Base-by-base conservation (phyloP, 2,329 filamentous ascomycete species). In the Periglandula ipomoeae region DNA sequence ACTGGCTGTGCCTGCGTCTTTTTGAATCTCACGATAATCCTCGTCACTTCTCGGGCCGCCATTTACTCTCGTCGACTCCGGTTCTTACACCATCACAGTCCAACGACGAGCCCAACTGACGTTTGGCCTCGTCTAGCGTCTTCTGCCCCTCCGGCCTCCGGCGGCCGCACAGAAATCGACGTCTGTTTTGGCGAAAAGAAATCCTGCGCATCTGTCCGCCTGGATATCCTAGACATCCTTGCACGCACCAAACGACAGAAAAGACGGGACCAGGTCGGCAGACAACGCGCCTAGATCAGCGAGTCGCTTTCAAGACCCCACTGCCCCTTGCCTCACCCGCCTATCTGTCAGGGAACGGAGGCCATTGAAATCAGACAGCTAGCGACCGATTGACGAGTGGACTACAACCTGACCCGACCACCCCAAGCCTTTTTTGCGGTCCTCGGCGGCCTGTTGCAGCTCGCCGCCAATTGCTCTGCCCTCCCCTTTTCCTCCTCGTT, bases 21-120 rank as follows among this genome's bases (percentile, higher is more conserved):
- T 17, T 38, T 17, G 15, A 17, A 42, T 47, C 37, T 41, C 37
- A 17, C 37, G 26, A 47, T 41, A 20, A 47, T 32, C 45, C 45
- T 47, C 37, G 45, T 47, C 45, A 47, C 24, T 41, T 24, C 38
- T 41, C 26, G 37, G 45, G 37, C 37, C 39, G 27, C 37, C 45
- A 47, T 39, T 22, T 15, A 41, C 8, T 30, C 27, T 40, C 45
- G 40, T 24, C 23, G 37, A 34, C 17, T 41, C 37, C 19, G 37
- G 34, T 19, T 10, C 15, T 30, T 34, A 17, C 23, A 41, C n/a
- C 37, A 34, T 47, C 26, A 37, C 45, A 30, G 45, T 47, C 45
- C 45, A 41, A 47, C 45, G 26, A 24, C 10, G 26, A 47, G 37
- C 45, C 45, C 45, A 41, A 47, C 45, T 41, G 20, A 2, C 17